phyloP scores from a whole-genome alignment of 441 rosid species.

The Populus tomentosa region DNA sequence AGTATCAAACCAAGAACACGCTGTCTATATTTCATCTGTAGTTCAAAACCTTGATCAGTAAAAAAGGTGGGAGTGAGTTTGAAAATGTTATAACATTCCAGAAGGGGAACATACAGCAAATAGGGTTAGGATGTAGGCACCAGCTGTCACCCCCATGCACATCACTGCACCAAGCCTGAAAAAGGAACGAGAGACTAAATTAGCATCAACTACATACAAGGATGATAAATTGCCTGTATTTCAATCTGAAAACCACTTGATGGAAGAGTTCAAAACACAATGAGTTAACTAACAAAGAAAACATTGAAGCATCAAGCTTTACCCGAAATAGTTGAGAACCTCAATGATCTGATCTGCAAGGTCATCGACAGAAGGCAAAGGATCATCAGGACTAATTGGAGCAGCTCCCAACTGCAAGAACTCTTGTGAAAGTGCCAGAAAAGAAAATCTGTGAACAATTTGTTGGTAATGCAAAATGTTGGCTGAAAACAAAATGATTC shows the following conservation, averaged over 20 bases:
- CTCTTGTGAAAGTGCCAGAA: slow-evolving; percentile 52
- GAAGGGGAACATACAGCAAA: slow-evolving; percentile 69
- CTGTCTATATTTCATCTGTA: slow-evolving; percentile 79
- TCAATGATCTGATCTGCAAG: slow-evolving; percentile 83
- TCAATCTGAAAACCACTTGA: not conserved
- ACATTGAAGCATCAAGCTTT: not conserved
- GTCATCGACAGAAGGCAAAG: slow-evolving; percentile 65
- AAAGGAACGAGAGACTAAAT: slow-evolving; percentile 11
- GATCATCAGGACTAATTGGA: slow-evolving; percentile 40
- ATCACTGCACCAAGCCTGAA: slow-evolving; percentile 81
- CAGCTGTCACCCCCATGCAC: slow-evolving; percentile 96
- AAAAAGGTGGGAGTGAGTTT: not conserved
- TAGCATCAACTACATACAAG: not conserved
- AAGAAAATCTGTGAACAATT: slow-evolving; percentile 37
- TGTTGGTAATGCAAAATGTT: slow-evolving; percentile 10
- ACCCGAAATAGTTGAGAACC: slow-evolving; percentile 87
- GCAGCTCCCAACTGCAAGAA: slow-evolving; percentile 94
- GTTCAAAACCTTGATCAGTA: slow-evolving; percentile 10
- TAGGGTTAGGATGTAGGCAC: slow-evolving; percentile 81
- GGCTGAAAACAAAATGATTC: slow-evolving; percentile 24
- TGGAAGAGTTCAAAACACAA: not conserved
- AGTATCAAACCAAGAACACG: slow-evolving; percentile 86
- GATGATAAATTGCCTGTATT: not conserved
- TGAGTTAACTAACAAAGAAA: not conserved
- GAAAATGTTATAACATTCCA: slow-evolving; percentile 5